phyloP scores from a whole-genome alignment of 441 rosid genomes.

The Biscutella laevigata region DNA sequence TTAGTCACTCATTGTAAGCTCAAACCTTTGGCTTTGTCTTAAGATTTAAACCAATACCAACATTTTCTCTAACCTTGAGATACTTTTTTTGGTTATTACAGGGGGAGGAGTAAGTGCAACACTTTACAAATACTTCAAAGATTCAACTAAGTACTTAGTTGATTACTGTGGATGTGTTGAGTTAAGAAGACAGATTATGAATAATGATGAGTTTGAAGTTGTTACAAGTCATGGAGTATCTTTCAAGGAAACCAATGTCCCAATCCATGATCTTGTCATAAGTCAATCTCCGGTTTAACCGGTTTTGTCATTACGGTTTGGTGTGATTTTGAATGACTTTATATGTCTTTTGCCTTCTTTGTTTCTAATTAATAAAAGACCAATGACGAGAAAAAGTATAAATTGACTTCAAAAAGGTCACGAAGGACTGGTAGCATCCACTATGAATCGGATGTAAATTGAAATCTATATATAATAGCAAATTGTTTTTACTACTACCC shows the following conservation, averaged over 20 bases:
- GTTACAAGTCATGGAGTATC: slow-evolving; percentile 24
- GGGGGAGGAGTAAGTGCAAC: slow-evolving; percentile 76
- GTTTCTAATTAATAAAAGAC: no score
- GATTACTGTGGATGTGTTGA: slow-evolving; percentile 55
- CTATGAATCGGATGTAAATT: no score
- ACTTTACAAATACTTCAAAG: slow-evolving; percentile 41
- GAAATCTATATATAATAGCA: no score
- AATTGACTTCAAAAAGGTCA: no score
- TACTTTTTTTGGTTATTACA: slow-evolving; percentile 11
- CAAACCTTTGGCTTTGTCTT: background rate
- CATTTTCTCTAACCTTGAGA: background rate
- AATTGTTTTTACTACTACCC: no score
- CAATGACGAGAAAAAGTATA: no score
- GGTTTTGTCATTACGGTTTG: no score
- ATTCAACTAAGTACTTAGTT: slow-evolving; percentile 33
- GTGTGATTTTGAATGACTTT: no score
- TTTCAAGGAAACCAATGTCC: slow-evolving; percentile 18
- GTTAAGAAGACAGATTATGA: slow-evolving; percentile 35
- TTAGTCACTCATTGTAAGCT: slow-evolving; percentile 79
- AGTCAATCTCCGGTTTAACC: slow-evolving; percentile 1
- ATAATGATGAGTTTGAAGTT: slow-evolving; percentile 33
- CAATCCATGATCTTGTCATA: slow-evolving; percentile 5
- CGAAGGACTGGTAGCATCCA: no score
- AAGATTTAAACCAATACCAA: background rate
- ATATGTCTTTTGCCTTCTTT: no score